phyloP scores from a whole-genome alignment of 2,329 filamentous ascomycete species.

The Trichoderma sp. region DNA sequence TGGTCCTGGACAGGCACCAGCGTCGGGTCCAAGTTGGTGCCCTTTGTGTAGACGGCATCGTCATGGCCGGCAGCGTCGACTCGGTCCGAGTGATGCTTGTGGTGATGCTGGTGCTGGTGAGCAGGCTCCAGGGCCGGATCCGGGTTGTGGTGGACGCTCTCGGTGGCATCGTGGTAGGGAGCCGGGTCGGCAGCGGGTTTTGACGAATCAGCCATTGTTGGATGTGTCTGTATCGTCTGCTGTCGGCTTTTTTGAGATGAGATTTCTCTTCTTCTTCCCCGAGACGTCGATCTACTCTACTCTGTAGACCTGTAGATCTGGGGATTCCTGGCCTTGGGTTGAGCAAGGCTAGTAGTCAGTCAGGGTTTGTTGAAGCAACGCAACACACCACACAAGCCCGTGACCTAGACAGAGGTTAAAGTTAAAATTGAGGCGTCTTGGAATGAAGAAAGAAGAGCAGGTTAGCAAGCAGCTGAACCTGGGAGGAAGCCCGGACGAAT shows the following conservation, averaged over 20 bases:
- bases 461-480: slow-evolving; percentile 16
- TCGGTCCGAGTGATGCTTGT: slow-evolving; percentile 42
- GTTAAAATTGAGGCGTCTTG: not conserved
- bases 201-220: slow-evolving; percentile 13
- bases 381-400: not conserved
- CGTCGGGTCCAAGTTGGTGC: slow-evolving; percentile 37
- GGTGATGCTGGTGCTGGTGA: slow-evolving; percentile 45
- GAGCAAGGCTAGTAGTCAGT: not conserved
- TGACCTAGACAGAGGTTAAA: not conserved
- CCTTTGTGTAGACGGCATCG: slow-evolving; percentile 49
- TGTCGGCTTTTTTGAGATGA: not conserved
- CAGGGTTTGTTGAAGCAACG: not conserved
- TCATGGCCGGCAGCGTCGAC: slow-evolving; percentile 34
- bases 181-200: not conserved
- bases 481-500: slow-evolving; percentile 19
- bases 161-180: slow-evolving; percentile 10
- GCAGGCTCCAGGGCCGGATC: slow-evolving; percentile 37
- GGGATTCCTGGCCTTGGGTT: not conserved
- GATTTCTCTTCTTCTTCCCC: not conserved
- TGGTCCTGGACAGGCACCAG: slow-evolving; percentile 35
- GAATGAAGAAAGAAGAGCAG: not conserved
- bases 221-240: not conserved
- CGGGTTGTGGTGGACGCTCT: slow-evolving; percentile 29
- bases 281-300: not conserved
- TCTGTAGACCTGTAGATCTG: not conserved